Evolutionary conservation across 1,284 basidiomycete genomes (phyloP).

Genomic region (Tremellales sp.): DNA sequence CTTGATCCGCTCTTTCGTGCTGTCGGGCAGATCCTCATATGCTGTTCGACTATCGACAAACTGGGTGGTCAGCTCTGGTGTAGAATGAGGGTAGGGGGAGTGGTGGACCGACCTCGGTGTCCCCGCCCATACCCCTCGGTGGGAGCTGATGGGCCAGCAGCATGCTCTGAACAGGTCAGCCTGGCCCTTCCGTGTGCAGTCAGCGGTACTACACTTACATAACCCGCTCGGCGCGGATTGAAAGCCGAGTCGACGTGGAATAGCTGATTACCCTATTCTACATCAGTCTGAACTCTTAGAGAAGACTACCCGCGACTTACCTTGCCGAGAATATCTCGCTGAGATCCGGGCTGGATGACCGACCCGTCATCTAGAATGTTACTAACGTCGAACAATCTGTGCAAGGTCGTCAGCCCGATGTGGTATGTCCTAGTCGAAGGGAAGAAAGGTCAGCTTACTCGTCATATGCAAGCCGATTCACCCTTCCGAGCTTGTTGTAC

Average conservation of each 20-base stretch:
- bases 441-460: slow-evolving; percentile 4
- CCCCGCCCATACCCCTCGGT: slow-evolving; percentile 22
- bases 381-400: slow-evolving; percentile 21
- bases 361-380: slow-evolving; percentile 21
- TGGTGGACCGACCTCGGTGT: too few species aligned
- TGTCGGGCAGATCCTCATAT: slow-evolving; percentile 25
- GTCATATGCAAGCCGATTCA: slow-evolving; percentile 12
- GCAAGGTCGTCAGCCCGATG: background rate
- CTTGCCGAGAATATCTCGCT: slow-evolving; percentile 17
- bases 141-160: slow-evolving; percentile 37
- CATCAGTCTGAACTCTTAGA: too few species aligned
- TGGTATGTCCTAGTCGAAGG: too few species aligned
- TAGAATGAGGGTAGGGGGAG: too few species aligned
- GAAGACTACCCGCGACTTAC: too few species aligned
- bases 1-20: slow-evolving; percentile 28
- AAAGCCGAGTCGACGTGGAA: slow-evolving; percentile 20
- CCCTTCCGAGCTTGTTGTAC: slow-evolving; percentile 15
- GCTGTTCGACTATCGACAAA: slow-evolving; percentile 36
- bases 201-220: too few species aligned
- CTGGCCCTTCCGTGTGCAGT: too few species aligned
- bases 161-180: too few species aligned
- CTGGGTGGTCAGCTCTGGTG: too few species aligned
- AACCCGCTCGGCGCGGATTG: slow-evolving; percentile 16
- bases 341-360: slow-evolving; percentile 15
- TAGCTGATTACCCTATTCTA: slow-evolving; percentile 15